Conservation (phyloP, 257 asterid species). For the Fraxinus americana region DNA sequence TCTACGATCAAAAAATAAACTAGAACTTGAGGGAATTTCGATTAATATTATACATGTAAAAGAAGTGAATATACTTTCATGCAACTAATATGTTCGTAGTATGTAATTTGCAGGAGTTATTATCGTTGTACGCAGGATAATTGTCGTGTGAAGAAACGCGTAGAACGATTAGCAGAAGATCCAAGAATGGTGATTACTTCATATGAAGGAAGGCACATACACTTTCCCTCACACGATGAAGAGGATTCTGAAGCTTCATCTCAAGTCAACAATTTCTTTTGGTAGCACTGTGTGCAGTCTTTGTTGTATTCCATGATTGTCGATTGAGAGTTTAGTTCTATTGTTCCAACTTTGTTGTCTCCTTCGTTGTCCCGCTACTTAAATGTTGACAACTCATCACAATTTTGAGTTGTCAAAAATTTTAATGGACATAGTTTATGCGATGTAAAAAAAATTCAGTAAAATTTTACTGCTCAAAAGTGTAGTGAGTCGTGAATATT, state of each 20-base stretch:
- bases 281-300: conserved; percentile 35
- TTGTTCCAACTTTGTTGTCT: too few relatives aligned
- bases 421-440: too few relatives aligned
- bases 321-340: too few relatives aligned
- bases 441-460: too few relatives aligned
- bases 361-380: too few relatives aligned
- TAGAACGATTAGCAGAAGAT: conserved; percentile 84
- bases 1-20: too few relatives aligned
- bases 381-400: too few relatives aligned
- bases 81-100: not conserved
- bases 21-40: not conserved
- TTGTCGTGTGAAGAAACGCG: conserved; percentile 84
- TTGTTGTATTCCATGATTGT: not conserved
- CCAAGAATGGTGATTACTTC: conserved; percentile 96
- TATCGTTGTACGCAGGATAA: conserved; percentile 85
- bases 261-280: conserved; percentile 62
- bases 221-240: conserved; percentile 74
- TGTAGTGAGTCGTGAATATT: too few relatives aligned
- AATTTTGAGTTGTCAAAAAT: too few relatives aligned
- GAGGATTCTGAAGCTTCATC: conserved; percentile 61
- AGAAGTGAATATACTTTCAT: too few relatives aligned
- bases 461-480: too few relatives aligned
- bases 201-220: conserved; percentile 86
- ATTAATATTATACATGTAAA: too few relatives aligned
- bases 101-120: conserved; percentile 64